A percentile compares a stretch with the other conserved stretches of the same genome.
Conservation (phyloP, 805 yeast genomes). For the Candida pseudoglaebosa region DNA sequence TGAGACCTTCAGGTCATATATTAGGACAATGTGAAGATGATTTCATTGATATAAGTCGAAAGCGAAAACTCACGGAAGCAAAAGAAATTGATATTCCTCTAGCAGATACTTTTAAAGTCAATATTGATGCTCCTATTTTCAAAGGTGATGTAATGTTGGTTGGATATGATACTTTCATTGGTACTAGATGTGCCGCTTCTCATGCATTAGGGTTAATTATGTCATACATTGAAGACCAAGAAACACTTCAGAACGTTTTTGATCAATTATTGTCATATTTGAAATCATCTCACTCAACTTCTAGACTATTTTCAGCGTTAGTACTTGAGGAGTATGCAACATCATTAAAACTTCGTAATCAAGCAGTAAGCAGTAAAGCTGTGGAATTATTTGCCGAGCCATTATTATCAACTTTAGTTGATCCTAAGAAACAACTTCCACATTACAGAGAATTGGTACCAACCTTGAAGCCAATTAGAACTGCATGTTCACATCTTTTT, state of each 20-base stretch:
- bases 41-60: conserved; percentile 48
- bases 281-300: conserved; percentile 69
- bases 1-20: conserved; percentile 73
- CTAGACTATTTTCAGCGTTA: conserved; percentile 66
- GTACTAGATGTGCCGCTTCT: conserved; percentile 74
- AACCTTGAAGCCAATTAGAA: conserved; percentile 75
- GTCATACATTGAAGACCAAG: conserved; percentile 43
- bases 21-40: conserved; percentile 19
- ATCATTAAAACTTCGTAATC: conserved; percentile 17
- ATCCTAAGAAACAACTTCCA: conserved; percentile 42
- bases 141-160: conserved; percentile 87
- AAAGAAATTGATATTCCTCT: conserved; percentile 38
- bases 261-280: conserved; percentile 39
- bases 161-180: conserved; percentile 67
- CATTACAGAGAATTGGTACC: conserved; percentile 83
- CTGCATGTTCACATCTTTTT: conserved; percentile 80
- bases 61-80: conserved; percentile 18
- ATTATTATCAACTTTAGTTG: conserved; percentile 35
- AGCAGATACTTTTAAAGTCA: conserved; percentile 60
- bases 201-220: conserved; percentile 67
- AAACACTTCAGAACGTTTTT: conserved; percentile 37
- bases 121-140: conserved; percentile 90
- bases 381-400: conserved; percentile 20
- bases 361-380: conserved; percentile 14
- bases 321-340: conserved; percentile 66